Base-by-base conservation (phyloP, 306 rosid genomes). In the Geum urbanum region DNA sequence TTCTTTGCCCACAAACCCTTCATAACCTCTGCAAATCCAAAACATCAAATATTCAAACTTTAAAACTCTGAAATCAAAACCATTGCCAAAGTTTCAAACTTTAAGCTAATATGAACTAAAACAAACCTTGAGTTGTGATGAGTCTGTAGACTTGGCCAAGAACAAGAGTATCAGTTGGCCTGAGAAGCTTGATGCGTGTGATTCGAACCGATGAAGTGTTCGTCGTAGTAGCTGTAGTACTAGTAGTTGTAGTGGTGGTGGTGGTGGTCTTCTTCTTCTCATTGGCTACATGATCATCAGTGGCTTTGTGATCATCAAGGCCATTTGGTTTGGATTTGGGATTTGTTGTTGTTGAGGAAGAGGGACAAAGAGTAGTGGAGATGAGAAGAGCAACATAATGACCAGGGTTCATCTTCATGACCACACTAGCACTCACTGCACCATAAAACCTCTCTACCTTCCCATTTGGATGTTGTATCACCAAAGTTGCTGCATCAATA, bases 101-200 rank as follows among this genome's bases (percentile, higher is more conserved):
- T 10, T 5, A 16, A 8, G 13, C 4, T 16, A 4, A 49, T 27
- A 27, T 27, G 32, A 2, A 27, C 32, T 2, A 27, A 27, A 73
- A 69, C 83, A 63, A 49, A 94, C 99, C 99, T 87, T 91, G 87
- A 61, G 92, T 74, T 9, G 96, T 73, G 78, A 94, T 81, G 76
- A 94, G 99, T 50, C 99, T 84, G 76, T 94, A 94, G 78, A 89
- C 96, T 76, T 94, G 95, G 27, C 99, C 99, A 71, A 94, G 96
- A 66, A 89, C 84, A 74, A 94, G 99, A 8, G 85, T 84, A 71
- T 94, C 99, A 0, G 89, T 89, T 19, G 99, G 92, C 75, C 96
- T 83, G 43, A 94, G 96, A 68, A 94, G 96, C 87, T 91, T 94
- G 80, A 94, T 94, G 63, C 97, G 86, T 5, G 99, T 94, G 49